Evolutionary conservation across 1,284 basidiomycete species (phyloP).

Genomic region (Pseudozyma thailandica): DNA sequence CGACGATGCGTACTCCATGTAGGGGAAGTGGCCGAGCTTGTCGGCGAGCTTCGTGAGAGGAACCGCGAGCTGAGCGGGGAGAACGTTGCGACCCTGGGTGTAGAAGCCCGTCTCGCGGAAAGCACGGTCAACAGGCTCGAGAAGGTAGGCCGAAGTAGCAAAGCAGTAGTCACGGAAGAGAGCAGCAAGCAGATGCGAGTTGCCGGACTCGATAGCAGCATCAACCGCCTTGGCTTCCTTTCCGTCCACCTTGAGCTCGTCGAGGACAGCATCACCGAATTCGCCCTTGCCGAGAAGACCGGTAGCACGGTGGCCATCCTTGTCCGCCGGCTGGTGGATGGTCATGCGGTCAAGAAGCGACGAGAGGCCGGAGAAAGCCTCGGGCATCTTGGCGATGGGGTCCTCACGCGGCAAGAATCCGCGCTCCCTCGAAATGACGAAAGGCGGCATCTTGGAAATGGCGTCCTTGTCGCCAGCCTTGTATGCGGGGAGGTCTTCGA

Average conservation of each 20-base stretch:
- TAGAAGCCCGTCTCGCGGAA: conserved; percentile 59
- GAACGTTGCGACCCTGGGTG: conserved; percentile 44
- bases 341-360: conserved; percentile 64
- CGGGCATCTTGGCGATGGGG: conserved; percentile 52
- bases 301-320: conserved; percentile 36
- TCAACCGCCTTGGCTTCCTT: conserved; percentile 46
- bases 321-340: conserved; percentile 58
- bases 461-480: conserved; percentile 31
- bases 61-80: conserved; percentile 55
- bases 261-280: conserved; percentile 59
- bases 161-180: conserved; percentile 67
- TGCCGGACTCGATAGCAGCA: conserved; percentile 33
- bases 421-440: conserved; percentile 50
- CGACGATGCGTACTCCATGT: conserved; percentile 60
- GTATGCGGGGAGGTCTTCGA: conserved; percentile 48
- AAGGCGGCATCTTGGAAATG: conserved; percentile 50
- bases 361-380: conserved; percentile 45
- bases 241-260: conserved; percentile 48
- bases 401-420: conserved; percentile 59
- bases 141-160: conserved; percentile 60
- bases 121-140: conserved; percentile 59
- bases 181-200: conserved; percentile 59
- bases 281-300: conserved; percentile 61
- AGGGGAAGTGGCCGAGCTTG: conserved; percentile 58
- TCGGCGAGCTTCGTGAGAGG: conserved; percentile 62